A percentile compares a stretch with the other conserved stretches of the same genome.
phyloP scores from a whole-genome alignment of 768 basidiomycete genomes.

The Pulveroboletus ravenelii region DNA sequence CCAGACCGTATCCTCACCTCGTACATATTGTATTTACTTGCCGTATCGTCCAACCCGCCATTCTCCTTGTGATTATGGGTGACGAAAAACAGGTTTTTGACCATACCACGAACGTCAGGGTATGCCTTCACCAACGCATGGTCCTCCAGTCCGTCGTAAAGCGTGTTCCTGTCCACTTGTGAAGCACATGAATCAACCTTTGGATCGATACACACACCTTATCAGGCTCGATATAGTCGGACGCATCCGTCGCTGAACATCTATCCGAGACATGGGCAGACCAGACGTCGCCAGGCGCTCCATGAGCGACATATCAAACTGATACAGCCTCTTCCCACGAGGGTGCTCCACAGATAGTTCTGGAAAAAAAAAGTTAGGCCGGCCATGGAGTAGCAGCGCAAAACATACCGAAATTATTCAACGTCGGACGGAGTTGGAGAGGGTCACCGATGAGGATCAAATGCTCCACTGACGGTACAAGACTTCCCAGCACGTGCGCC shows the following conservation, averaged over 20 bases:
- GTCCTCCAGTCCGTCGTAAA: constrained; percentile 60
- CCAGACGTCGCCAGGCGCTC: constrained; percentile 59
- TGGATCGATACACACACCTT: constrained; percentile 1
- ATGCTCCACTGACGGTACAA: constrained; percentile 65
- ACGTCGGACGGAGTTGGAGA: constrained; percentile 62
- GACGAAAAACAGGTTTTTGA: constrained; percentile 63
- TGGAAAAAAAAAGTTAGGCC: constrained; percentile 23
- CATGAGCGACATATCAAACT: constrained; percentile 73
- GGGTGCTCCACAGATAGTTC: constrained; percentile 65
- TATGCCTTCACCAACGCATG: constrained; percentile 48
- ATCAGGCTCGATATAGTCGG: constrained; percentile 58
- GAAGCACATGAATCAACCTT: background rate
- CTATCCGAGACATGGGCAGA: constrained; percentile 62
- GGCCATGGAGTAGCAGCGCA: background rate
- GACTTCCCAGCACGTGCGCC: constrained; percentile 62
- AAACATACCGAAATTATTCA: constrained; percentile 56
- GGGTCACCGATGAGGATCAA: constrained; percentile 81
- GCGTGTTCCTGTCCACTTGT: constrained; percentile 39
- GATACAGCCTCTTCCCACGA: constrained; percentile 51
- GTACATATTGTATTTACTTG: constrained; percentile 60
- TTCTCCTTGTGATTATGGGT: constrained; percentile 60
- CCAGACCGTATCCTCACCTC: constrained; percentile 59
- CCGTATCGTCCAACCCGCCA: constrained; percentile 54
- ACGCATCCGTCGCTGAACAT: constrained; percentile 73
- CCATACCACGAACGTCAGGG: constrained; percentile 56